phyloP scores from a whole-genome alignment of 441 rosid genomes.

The Geranium incanum region DNA sequence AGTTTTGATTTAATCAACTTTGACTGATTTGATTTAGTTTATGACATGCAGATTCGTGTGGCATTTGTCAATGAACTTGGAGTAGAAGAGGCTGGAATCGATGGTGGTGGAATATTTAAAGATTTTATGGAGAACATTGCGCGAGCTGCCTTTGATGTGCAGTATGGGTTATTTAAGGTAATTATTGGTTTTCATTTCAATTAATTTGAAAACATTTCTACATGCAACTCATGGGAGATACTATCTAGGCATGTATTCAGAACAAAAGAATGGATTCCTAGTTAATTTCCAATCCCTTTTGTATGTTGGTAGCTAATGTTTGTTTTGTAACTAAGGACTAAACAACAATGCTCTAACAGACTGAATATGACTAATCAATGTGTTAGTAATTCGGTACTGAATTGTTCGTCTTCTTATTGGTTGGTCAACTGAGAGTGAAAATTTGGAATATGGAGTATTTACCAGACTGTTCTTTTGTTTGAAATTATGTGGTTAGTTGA shows the following conservation, averaged over 20 bases:
- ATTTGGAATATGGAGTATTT: neutral
- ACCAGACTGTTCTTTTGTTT: neutral
- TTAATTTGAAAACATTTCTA: neutral
- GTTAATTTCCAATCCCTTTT: neutral
- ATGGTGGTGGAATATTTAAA: constrained; percentile 99
- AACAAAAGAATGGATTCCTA: neutral
- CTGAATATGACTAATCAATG: neutral
- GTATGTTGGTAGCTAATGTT: neutral
- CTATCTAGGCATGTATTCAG: neutral
- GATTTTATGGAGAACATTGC: constrained; percentile 99
- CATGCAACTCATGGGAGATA: constrained; percentile 2
- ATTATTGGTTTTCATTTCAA: constrained; percentile 10
- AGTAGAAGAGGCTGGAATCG: constrained; percentile 99
- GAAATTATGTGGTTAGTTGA: neutral
- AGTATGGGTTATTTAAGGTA: constrained; percentile 97
- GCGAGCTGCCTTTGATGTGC: constrained; percentile 95
- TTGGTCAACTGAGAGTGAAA: neutral
- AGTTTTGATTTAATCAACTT: constrained; percentile 13
- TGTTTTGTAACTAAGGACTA: neutral
- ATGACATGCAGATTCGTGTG: constrained; percentile 74
- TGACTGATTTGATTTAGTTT: constrained; percentile 22
- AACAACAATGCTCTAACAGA: neutral
- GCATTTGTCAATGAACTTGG: constrained; percentile 95
- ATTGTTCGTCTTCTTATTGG: neutral
- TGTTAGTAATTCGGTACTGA: neutral